Evolutionary conservation across 2,329 filamentous ascomycete genomes (phyloP).

Genomic region (Colletotrichum sp.): DNA sequence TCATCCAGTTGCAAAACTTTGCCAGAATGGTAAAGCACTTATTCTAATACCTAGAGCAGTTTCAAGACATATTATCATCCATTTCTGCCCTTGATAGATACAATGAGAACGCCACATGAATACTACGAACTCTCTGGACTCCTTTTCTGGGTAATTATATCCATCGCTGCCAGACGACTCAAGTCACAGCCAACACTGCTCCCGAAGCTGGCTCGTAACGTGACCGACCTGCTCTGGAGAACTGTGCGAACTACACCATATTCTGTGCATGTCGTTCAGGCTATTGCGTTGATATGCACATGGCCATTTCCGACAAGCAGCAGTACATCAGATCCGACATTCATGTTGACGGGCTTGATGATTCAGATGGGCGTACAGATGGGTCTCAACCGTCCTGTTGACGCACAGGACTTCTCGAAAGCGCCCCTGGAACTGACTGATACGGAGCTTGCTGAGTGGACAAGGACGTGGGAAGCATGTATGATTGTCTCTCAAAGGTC

Average conservation of each 20-base stretch:
- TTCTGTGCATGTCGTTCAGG: not conserved
- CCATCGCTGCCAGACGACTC: not conserved
- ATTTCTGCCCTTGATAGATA: not conserved
- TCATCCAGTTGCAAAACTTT: not conserved
- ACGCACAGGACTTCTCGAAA: not conserved
- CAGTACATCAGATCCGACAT: not conserved
- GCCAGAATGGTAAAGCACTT: rapidly evolving
- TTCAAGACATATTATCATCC: not conserved
- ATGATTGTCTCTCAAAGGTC: not conserved
- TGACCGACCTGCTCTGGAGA: slow-evolving; percentile 15
- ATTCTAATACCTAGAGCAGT: not conserved
- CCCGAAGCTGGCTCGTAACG: not conserved
- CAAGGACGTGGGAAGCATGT: not conserved
- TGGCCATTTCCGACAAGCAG: not conserved
- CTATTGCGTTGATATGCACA: not conserved
- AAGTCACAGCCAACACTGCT: slow-evolving; percentile 5
- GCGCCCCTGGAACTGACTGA: not conserved
- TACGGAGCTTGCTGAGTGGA: not conserved
- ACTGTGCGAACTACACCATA: not conserved
- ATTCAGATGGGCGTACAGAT: not conserved
- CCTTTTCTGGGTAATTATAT: slow-evolving; percentile 4
- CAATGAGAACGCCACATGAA: not conserved
- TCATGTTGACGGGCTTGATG: not conserved
- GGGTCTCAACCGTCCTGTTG: not conserved
- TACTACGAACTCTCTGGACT: not conserved